Evolutionary conservation across 768 basidiomycete species (phyloP).

Genomic region (Psilocybe subaeruginosa): DNA sequence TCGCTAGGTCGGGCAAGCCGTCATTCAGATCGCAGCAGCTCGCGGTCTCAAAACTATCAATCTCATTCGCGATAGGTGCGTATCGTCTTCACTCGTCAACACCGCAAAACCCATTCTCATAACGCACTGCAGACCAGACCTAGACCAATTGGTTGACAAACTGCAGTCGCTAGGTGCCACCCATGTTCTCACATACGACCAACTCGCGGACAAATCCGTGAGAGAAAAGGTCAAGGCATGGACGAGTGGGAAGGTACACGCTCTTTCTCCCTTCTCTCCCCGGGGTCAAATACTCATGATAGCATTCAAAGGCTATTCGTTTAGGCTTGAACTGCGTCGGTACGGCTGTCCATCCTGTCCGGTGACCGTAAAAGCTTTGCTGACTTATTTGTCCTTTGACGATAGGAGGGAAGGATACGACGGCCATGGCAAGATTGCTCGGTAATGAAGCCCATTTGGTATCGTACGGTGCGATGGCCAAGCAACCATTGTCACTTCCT

Average conservation of each 20-base stretch:
- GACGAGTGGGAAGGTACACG: slow-evolving; percentile 61
- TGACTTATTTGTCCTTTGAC: not conserved
- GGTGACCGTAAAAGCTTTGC: not conserved
- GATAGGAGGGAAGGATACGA: slow-evolving; percentile 65
- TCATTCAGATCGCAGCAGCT: slow-evolving; percentile 82
- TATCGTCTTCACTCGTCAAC: not conserved
- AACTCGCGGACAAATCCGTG: slow-evolving; percentile 60
- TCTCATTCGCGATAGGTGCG: slow-evolving; percentile 72
- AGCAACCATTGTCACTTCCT: slow-evolving; percentile 75
- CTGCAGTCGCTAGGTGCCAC: slow-evolving; percentile 70
- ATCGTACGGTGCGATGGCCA: slow-evolving; percentile 92
- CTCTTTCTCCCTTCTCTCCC: not conserved
- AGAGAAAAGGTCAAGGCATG: slow-evolving; percentile 60
- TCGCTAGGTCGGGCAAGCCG: slow-evolving; percentile 77
- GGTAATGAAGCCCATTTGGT: slow-evolving; percentile 73
- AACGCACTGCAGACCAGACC: slow-evolving; percentile 48
- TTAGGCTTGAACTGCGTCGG: slow-evolving; percentile 56
- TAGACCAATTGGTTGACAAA: slow-evolving; percentile 50
- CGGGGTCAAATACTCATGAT: not conserved
- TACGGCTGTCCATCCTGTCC: slow-evolving; percentile 21
- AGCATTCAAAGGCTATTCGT: slow-evolving; percentile 38
- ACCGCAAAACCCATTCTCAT: not conserved
- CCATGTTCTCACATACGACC: slow-evolving; percentile 78
- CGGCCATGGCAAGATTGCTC: slow-evolving; percentile 68
- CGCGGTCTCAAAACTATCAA: slow-evolving; percentile 79